These are phyloP conservation scores for Trichoderma koningiopsis DNA, from an alignment of 2,329 filamentous ascomycete genomes.

Conservation along the genomic window DNA sequence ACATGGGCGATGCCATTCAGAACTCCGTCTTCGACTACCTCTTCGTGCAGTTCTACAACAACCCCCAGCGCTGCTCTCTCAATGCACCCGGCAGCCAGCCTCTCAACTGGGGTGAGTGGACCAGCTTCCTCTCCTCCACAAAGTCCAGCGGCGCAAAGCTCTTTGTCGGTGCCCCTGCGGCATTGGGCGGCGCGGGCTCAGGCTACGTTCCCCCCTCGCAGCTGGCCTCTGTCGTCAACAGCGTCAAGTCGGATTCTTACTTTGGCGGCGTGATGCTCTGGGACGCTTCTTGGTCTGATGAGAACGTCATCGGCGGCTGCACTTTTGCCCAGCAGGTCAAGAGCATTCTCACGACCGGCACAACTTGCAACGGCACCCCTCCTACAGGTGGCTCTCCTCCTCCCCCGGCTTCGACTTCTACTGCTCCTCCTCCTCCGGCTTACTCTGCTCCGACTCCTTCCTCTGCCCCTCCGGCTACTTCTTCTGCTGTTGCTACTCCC, in stretches of 20 bases:
- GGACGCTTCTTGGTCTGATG: constrained; percentile 7
- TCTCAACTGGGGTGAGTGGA: constrained; percentile 42
- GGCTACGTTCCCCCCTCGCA: constrained; percentile 33
- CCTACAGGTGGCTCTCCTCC: neutral
- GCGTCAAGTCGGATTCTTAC: neutral
- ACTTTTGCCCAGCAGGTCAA: constrained; percentile 14
- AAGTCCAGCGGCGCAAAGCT: constrained; percentile 39
- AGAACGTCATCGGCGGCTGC: constrained; percentile 2
- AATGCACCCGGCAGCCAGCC: constrained; percentile 29
- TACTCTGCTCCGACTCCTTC: too few relatives aligned
- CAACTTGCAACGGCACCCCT: neutral
- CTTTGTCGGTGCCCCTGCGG: constrained; percentile 40
- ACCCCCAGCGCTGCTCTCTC: constrained; percentile 32
- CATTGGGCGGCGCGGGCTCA: constrained; percentile 30
- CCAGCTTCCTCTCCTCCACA: constrained; percentile 31
- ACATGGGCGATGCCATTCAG: constrained; percentile 2
- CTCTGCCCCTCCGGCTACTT: neutral
- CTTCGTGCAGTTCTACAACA: constrained; percentile 54
- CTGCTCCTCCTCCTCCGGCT: constrained; percentile 22
- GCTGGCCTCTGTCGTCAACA: constrained; percentile 26
- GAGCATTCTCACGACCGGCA: constrained; percentile 20
- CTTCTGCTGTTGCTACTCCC: constrained; percentile 31
- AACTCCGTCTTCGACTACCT: constrained; percentile 31
- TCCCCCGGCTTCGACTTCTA: constrained; percentile 31
- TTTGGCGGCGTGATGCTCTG: constrained; percentile 20